A percentile compares a stretch with the other conserved stretches of the same genome.
phyloP scores from a whole-genome alignment of 352 stramenopile species.

The Pythium insidiosum region DNA sequence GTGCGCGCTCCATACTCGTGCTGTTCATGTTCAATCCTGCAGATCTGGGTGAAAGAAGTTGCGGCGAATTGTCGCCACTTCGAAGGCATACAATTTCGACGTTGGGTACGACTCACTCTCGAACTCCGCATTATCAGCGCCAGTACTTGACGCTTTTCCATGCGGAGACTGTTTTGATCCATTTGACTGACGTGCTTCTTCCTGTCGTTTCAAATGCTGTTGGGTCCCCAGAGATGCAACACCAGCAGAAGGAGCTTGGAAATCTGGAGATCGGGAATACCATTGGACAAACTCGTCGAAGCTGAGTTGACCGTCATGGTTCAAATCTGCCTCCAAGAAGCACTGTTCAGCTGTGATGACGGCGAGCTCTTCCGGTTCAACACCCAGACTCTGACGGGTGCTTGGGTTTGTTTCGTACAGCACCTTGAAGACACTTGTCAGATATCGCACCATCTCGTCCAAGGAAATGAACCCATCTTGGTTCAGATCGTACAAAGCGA shows the following conservation, averaged over 20 bases:
- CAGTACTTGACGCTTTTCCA: too few relatives aligned
- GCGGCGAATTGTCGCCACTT: too few relatives aligned
- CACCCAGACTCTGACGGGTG: constrained; percentile 42
- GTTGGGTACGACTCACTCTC: constrained; percentile 8
- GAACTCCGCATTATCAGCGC: too few relatives aligned
- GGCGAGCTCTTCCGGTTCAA: constrained; percentile 63
- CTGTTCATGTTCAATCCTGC: constrained; percentile 50
- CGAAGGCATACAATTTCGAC: constrained; percentile 8
- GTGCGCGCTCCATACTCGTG: constrained; percentile 67
- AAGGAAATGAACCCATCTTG: constrained; percentile 77
- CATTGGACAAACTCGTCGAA: constrained; percentile 86
- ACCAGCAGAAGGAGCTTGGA: constrained; percentile 28
- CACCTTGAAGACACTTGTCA: constrained; percentile 82
- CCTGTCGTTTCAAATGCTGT: too few relatives aligned
- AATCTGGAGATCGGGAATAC: constrained; percentile 58
- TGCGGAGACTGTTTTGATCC: too few relatives aligned
- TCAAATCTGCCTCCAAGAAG: constrained; percentile 77
- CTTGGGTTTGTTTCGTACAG: constrained; percentile 74
- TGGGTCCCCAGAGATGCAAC: constrained; percentile 14
- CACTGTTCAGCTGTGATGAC: constrained; percentile 77
- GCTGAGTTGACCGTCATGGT: constrained; percentile 69
- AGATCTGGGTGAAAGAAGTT: constrained; percentile 4
- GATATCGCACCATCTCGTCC: constrained; percentile 85
- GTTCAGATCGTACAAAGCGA: constrained; percentile 83
- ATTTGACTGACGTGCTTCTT: too few relatives aligned